Conservation (phyloP, 345 rosid species). For the Acer saccharum region DNA sequence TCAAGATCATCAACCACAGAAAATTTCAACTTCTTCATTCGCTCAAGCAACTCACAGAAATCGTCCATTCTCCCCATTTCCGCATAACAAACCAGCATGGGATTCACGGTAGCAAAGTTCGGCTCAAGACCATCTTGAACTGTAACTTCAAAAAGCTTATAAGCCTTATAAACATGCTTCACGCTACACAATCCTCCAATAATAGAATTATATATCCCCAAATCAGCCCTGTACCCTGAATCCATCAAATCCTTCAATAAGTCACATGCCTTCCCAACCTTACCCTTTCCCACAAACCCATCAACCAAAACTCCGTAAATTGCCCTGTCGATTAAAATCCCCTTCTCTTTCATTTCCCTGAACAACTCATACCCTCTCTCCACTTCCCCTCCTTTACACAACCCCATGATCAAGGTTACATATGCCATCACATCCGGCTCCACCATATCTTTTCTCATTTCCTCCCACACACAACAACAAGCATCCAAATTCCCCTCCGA, state of each 20-base stretch:
- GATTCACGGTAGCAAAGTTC: conserved; percentile 62
- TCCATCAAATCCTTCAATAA: conserved; percentile 79
- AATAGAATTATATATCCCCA: conserved; percentile 79
- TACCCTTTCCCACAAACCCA: conserved; percentile 66
- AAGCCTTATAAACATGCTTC: conserved; percentile 68
- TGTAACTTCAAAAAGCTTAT: conserved; percentile 57
- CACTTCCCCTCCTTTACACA: conserved; percentile 65
- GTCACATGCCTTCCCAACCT: conserved; percentile 67
- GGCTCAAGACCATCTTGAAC: conserved; percentile 73
- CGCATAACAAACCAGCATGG: conserved; percentile 69
- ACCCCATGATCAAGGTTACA: conserved; percentile 61
- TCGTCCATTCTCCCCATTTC: conserved; percentile 53
- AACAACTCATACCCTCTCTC: conserved; percentile 62
- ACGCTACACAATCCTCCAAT: conserved; percentile 72
- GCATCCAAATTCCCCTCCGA: conserved; percentile 71
- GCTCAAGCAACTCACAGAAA: conserved; percentile 52
- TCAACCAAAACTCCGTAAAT: conserved; percentile 67
- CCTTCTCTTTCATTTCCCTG: conserved; percentile 73
- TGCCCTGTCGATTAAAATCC: conserved; percentile 68
- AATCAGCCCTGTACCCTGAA: conserved; percentile 83
- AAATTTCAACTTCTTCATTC: conserved; percentile 57
- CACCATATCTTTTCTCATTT: conserved; percentile 66
- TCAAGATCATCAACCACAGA: conserved; percentile 58
- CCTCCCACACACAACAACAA: conserved; percentile 78
- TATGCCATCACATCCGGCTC: conserved; percentile 89